These are phyloP conservation scores for Colletotrichum navitas DNA, from an alignment of 2,329 filamentous ascomycete species.

Conservation along the genomic window DNA sequence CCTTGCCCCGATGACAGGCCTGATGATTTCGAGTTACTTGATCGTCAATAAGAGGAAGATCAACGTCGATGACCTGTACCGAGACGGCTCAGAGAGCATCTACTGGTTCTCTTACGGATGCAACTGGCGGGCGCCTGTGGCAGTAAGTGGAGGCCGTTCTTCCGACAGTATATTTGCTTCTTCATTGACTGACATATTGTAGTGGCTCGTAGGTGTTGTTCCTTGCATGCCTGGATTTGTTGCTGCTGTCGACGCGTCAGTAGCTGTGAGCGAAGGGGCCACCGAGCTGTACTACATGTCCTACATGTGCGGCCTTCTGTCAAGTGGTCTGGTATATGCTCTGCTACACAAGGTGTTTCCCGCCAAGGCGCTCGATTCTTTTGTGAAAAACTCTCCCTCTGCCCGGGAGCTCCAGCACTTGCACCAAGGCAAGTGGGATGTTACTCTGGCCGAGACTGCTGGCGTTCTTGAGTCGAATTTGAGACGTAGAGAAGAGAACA, in stretches of 20 bases:
- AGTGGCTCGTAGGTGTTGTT: constrained; percentile 56
- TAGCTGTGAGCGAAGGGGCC: no score
- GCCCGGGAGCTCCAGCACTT: no score
- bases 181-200: not conserved
- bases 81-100: constrained; percentile 48
- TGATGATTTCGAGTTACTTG: constrained; percentile 55
- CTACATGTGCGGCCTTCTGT: no score
- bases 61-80: constrained; percentile 53
- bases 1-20: constrained; percentile 55
- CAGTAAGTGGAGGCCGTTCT: constrained; percentile 48
- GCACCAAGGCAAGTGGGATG: no score
- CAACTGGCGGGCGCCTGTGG: constrained; percentile 56
- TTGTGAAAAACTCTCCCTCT: no score
- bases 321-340: no score
- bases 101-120: constrained; percentile 57
- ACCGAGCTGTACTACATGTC: no score
- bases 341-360: no score
- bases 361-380: no score
- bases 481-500: no score
- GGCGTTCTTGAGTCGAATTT: no score
- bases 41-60: constrained; percentile 51
- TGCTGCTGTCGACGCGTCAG: constrained; percentile 51
- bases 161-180: not conserved
- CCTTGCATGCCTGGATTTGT: constrained; percentile 59
- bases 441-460: no score